These are phyloP conservation scores for Malbranchea cinnamomea DNA, from an alignment of 2,329 filamentous ascomycete species.

Conservation along the genomic window DNA sequence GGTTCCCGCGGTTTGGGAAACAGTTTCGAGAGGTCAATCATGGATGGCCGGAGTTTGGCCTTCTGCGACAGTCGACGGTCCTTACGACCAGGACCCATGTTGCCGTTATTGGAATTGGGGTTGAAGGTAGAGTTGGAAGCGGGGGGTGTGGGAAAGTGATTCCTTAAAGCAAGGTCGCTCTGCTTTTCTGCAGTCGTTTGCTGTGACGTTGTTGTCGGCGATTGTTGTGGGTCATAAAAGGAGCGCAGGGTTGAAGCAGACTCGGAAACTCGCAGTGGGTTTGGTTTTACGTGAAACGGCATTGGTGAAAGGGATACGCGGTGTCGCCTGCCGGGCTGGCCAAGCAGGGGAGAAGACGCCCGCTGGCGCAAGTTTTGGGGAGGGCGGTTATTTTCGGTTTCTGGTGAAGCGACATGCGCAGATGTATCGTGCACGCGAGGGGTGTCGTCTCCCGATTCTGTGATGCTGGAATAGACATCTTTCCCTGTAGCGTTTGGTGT, in stretches of 20 bases:
- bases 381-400: slow-evolving; percentile 6
- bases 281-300: slow-evolving; percentile 20
- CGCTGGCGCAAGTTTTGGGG: slow-evolving; percentile 23
- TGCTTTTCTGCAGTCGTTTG: slow-evolving; percentile 26
- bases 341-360: slow-evolving; percentile 32
- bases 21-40: slow-evolving; percentile 28
- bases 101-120: slow-evolving; percentile 8
- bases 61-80: slow-evolving; percentile 17
- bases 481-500: neutral
- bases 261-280: slow-evolving; percentile 22
- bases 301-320: slow-evolving; percentile 13
- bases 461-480: no score
- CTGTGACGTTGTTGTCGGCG: slow-evolving; percentile 25
- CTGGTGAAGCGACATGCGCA: neutral
- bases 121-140: slow-evolving; percentile 9
- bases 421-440: no score
- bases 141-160: slow-evolving; percentile 2
- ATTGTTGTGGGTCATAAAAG: slow-evolving; percentile 31
- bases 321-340: slow-evolving; percentile 21
- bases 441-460: no score
- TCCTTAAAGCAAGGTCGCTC: slow-evolving; percentile 13
- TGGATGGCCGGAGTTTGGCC: slow-evolving; percentile 23
- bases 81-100: slow-evolving; percentile 6
- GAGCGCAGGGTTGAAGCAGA: slow-evolving; percentile 34
- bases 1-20: slow-evolving; percentile 26